A percentile compares a stretch with the other conserved stretches of the same genome.
Evolutionary conservation across 2,329 filamentous ascomycete genomes (phyloP).

Genomic region (Pseudogymnoascus sp.): DNA sequence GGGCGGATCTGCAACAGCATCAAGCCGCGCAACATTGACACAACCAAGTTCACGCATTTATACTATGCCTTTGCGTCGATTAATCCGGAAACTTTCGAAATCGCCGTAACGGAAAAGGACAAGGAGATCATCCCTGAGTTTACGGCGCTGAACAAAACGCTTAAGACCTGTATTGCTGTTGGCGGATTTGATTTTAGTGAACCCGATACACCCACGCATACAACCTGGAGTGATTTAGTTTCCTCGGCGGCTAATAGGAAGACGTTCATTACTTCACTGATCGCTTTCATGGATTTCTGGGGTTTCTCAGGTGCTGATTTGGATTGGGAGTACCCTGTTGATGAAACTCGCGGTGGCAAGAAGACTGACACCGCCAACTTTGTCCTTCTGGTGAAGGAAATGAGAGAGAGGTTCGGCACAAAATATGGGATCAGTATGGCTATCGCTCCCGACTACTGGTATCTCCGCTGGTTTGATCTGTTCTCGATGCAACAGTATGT

Average conservation of each 20-base stretch:
- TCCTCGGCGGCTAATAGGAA: slow-evolving; percentile 22
- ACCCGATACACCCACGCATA: slow-evolving; percentile 20
- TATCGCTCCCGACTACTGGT: slow-evolving; percentile 21
- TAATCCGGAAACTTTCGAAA: slow-evolving; percentile 22
- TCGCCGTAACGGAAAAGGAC: slow-evolving; percentile 22
- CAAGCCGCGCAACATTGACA: slow-evolving; percentile 26
- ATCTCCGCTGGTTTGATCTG: slow-evolving; percentile 28
- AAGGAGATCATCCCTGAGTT: slow-evolving; percentile 19
- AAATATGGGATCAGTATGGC: slow-evolving; percentile 36
- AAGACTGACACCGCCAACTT: slow-evolving; percentile 33
- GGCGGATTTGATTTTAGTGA: slow-evolving; percentile 25
- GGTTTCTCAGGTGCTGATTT: slow-evolving; percentile 38
- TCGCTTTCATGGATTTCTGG: slow-evolving; percentile 29
- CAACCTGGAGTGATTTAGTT: slow-evolving; percentile 27
- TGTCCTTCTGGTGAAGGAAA: neutral
- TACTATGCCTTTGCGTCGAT: slow-evolving; percentile 28
- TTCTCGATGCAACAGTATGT: slow-evolving; percentile 20
- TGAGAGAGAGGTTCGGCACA: slow-evolving; percentile 25
- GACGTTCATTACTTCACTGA: slow-evolving; percentile 32
- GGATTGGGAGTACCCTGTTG: slow-evolving; percentile 40
- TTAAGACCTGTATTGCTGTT: slow-evolving; percentile 22
- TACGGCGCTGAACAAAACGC: slow-evolving; percentile 17
- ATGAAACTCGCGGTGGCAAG: slow-evolving; percentile 30
- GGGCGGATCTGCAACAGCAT: slow-evolving; percentile 24
- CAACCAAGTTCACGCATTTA: slow-evolving; percentile 28